Percentiles rank a stretch among this genome's conserved stretches.
These are phyloP conservation scores for Quercus glauca DNA, from an alignment of 306 rosid species.

Conservation along the genomic window DNA sequence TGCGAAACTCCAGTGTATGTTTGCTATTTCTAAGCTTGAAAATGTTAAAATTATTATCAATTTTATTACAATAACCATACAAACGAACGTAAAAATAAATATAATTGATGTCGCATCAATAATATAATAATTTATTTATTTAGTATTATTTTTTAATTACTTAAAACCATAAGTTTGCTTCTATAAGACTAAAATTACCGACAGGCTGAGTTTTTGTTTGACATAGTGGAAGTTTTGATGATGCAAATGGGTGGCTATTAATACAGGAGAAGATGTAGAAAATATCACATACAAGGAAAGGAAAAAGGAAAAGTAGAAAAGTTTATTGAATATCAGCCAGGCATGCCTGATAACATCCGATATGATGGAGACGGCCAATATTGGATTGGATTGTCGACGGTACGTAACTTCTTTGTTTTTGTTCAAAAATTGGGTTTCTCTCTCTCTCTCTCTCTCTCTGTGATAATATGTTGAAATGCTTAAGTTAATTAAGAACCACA, in stretches of 20 bases:
- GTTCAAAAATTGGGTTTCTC: too few species aligned
- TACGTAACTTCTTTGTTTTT: background rate
- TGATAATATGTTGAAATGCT: background rate
- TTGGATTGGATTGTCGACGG: slow-evolving; percentile 52
- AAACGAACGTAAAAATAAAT: too few species aligned
- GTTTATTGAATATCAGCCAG: slow-evolving; percentile 46
- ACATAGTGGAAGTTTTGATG: background rate
- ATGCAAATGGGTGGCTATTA: background rate
- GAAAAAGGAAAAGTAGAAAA: slow-evolving; percentile 49
- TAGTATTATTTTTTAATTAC: too few species aligned
- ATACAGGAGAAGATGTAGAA: slow-evolving; percentile 53
- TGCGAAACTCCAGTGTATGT: slow-evolving; percentile 60
- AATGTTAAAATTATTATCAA: too few species aligned
- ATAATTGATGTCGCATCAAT: too few species aligned
- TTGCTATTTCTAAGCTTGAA: background rate
- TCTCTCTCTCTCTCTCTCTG: too few species aligned
- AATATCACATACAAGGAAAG: slow-evolving; percentile 46
- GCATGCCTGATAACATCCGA: slow-evolving; percentile 64
- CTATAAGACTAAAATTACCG: too few species aligned
- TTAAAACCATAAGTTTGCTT: background rate
- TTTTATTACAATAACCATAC: too few species aligned
- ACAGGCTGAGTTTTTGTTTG: background rate
- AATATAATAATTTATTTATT: too few species aligned
- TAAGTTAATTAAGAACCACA: too few species aligned
- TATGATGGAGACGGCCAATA: slow-evolving; percentile 61